Conservation (phyloP, 202 grass and related monocot species). For the Dendrocalamus latiflorus region DNA sequence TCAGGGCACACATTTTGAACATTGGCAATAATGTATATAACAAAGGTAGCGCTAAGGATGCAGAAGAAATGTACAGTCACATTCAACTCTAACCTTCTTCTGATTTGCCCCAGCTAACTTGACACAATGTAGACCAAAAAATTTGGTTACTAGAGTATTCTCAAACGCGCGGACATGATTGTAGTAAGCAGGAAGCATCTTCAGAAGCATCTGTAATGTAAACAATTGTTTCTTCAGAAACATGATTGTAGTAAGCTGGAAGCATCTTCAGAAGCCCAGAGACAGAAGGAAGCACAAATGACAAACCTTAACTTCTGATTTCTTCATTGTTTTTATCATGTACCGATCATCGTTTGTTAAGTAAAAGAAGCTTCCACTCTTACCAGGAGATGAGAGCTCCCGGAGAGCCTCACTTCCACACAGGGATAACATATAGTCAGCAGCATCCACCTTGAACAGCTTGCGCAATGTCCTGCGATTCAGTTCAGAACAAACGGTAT, state of each 20-base stretch:
- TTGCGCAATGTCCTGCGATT: too few relatives aligned
- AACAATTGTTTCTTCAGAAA: conserved; percentile 10
- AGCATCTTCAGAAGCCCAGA: conserved; percentile 14
- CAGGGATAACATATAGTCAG: conserved; percentile 95
- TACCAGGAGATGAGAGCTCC: conserved; percentile 94
- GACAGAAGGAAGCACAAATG: neutral
- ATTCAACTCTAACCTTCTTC: conserved; percentile 82
- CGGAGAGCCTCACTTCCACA: conserved; percentile 92
- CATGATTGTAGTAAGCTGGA: too few relatives aligned
- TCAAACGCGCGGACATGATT: conserved; percentile 86
- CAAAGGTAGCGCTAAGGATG: neutral
- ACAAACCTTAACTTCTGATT: conserved; percentile 96
- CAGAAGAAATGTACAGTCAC: conserved; percentile 1
- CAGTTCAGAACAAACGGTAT: too few relatives aligned
- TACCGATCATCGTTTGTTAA: conserved; percentile 86
- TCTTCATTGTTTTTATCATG: conserved; percentile 99
- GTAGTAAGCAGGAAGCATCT: conserved; percentile 98
- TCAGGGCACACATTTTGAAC: conserved; percentile 6
- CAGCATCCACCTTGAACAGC: conserved; percentile 94
- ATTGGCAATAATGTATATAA: neutral
- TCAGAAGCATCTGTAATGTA: conserved; percentile 73
- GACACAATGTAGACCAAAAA: conserved; percentile 94
- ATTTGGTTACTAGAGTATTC: conserved; percentile 87
- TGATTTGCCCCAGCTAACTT: conserved; percentile 85
- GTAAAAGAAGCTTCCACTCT: conserved; percentile 99